Evolutionary conservation across 257 asterid genomes (phyloP).

Genomic region (Penstemon davidsonii): DNA sequence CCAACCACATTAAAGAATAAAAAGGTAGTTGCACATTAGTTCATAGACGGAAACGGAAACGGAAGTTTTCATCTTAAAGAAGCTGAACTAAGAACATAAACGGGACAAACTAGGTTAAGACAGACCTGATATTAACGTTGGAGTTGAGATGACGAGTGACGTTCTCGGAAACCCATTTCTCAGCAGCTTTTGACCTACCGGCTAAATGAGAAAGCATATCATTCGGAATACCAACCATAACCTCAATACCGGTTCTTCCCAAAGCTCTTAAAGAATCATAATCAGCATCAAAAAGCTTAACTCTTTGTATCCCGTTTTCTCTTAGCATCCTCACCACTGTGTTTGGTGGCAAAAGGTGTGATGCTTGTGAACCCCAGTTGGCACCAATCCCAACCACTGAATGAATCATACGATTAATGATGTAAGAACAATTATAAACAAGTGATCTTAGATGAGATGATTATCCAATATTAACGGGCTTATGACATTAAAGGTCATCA

Average conservation of each 20-base stretch:
- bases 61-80: constrained; percentile 5
- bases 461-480: background rate
- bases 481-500: background rate
- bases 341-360: constrained; percentile 66
- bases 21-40: background rate
- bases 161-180: constrained; percentile 75
- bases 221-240: constrained; percentile 93
- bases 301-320: constrained; percentile 75
- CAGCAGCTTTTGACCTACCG: constrained; percentile 64
- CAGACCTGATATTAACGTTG: constrained; percentile 71
- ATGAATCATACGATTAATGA: constrained; percentile 9
- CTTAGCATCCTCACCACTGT: constrained; percentile 72
- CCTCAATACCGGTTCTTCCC: constrained; percentile 71
- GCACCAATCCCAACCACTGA: constrained; percentile 72
- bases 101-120: constrained; percentile 1
- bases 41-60: constrained; percentile 1
- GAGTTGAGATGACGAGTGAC: constrained; percentile 55
- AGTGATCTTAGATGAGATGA: too few relatives aligned
- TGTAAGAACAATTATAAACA: too few relatives aligned
- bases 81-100: background rate
- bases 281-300: constrained; percentile 86
- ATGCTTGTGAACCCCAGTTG: constrained; percentile 82
- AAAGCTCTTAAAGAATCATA: constrained; percentile 70
- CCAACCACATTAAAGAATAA: background rate
- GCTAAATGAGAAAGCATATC: constrained; percentile 69